Percentiles rank a stretch among this genome's conserved stretches.
These are phyloP conservation scores for Xerocomus nothofagi DNA, from an alignment of 1,284 basidiomycete genomes.

Conservation along the genomic window DNA sequence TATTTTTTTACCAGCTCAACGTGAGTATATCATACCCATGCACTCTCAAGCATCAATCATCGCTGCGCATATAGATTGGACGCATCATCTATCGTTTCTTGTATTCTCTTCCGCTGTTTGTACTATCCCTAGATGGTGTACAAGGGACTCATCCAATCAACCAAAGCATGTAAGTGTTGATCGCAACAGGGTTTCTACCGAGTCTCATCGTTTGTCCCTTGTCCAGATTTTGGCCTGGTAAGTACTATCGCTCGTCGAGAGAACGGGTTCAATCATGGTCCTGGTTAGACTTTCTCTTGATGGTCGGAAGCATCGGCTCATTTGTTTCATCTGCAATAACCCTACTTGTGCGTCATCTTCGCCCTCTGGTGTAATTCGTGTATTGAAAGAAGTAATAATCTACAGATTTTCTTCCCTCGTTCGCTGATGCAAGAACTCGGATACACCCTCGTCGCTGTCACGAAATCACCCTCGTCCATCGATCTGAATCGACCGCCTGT, in stretches of 20 bases:
- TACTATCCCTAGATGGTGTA: slow-evolving; percentile 62
- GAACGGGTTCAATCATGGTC: background rate
- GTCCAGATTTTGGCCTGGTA: slow-evolving; percentile 51
- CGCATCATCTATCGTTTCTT: slow-evolving; percentile 70
- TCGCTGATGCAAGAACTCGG: slow-evolving; percentile 63
- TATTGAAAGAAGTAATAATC: background rate
- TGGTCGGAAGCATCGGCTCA: slow-evolving; percentile 67
- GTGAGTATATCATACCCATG: slow-evolving; percentile 41
- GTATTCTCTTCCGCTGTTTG: slow-evolving; percentile 63
- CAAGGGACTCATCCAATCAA: slow-evolving; percentile 49
- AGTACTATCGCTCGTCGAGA: slow-evolving; percentile 10
- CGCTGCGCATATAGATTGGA: slow-evolving; percentile 43
- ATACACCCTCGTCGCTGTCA: slow-evolving; percentile 42
- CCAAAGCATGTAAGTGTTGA: slow-evolving; percentile 49
- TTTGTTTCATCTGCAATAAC: slow-evolving; percentile 75
- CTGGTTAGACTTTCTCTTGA: slow-evolving; percentile 58
- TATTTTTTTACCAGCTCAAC: slow-evolving; percentile 74
- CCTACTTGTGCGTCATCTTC: slow-evolving; percentile 48
- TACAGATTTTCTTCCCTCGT: slow-evolving; percentile 73
- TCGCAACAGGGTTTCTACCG: background rate
- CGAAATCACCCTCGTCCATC: slow-evolving; percentile 22
- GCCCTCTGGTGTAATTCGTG: background rate
- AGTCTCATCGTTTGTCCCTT: slow-evolving; percentile 7
- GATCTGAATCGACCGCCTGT: slow-evolving; percentile 10
- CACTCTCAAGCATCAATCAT: slow-evolving; percentile 1